These are phyloP conservation scores for Cicer pinnatifidum DNA, from an alignment of 306 rosid species.

Conservation along the genomic window DNA sequence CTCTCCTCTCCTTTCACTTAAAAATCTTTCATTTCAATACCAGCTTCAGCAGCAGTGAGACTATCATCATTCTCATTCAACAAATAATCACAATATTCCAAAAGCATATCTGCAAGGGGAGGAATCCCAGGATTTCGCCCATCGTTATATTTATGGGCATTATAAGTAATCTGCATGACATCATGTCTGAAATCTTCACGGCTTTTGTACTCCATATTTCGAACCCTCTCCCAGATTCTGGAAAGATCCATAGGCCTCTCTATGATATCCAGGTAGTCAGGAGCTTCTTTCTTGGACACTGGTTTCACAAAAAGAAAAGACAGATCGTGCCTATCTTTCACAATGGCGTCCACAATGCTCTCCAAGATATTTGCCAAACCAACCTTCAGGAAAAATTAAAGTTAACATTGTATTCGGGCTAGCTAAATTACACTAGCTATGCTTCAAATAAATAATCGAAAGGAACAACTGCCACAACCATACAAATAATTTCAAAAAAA, in stretches of 20 bases:
- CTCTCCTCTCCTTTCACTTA: too few species aligned
- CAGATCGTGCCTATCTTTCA: slow-evolving; percentile 69
- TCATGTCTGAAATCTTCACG: slow-evolving; percentile 89
- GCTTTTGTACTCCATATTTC: slow-evolving; percentile 88
- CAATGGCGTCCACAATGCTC: slow-evolving; percentile 69
- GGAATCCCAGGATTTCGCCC: slow-evolving; percentile 93
- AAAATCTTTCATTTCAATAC: slow-evolving; percentile 67
- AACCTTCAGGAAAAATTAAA: slow-evolving; percentile 57
- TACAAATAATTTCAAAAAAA: slow-evolving; percentile 10
- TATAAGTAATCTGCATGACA: slow-evolving; percentile 77
- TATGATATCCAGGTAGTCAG: slow-evolving; percentile 81
- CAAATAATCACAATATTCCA: slow-evolving; percentile 84
- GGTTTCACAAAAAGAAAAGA: slow-evolving; percentile 82
- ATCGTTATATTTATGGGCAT: slow-evolving; percentile 84
- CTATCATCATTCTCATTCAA: slow-evolving; percentile 73
- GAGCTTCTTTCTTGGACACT: slow-evolving; percentile 89
- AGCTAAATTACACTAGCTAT: slow-evolving; percentile 2
- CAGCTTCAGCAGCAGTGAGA: slow-evolving; percentile 89
- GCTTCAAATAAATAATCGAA: slow-evolving; percentile 11
- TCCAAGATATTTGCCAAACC: slow-evolving; percentile 97
- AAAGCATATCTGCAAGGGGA: slow-evolving; percentile 89
- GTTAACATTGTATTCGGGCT: slow-evolving; percentile 28
- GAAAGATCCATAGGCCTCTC: slow-evolving; percentile 93
- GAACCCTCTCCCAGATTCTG: slow-evolving; percentile 76
- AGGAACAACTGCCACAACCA: slow-evolving; percentile 7